phyloP scores from a whole-genome alignment of 441 rosid genomes.

The Pelargonium hybrid region DNA sequence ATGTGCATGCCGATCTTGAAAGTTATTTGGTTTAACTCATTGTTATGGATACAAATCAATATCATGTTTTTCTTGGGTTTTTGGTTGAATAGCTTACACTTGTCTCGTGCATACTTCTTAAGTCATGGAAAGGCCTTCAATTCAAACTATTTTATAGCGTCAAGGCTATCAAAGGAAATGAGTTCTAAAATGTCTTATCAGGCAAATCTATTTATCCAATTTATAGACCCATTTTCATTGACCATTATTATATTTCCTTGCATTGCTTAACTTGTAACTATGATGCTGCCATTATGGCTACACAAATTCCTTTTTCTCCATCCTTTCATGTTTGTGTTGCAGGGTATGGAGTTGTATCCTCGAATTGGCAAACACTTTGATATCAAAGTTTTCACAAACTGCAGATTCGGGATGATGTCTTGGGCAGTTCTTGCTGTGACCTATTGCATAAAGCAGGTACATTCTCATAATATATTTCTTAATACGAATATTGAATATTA shows the following conservation, averaged over 20 bases:
- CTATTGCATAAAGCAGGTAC: conserved; percentile 95
- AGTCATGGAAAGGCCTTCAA: no score
- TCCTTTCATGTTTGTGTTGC: conserved; percentile 19
- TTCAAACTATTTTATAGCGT: not conserved
- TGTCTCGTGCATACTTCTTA: not conserved
- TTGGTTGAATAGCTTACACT: not conserved
- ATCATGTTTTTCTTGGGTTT: no score
- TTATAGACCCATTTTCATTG: not conserved
- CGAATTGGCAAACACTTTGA: conserved; percentile 90
- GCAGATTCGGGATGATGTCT: conserved; percentile 98
- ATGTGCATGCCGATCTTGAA: not conserved
- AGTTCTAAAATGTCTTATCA: not conserved
- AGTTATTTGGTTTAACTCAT: not conserved
- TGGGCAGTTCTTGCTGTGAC: conserved; percentile 98
- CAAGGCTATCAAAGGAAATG: not conserved
- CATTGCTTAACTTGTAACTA: not conserved
- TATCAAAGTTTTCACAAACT: conserved; percentile 92
- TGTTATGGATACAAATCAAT: not conserved
- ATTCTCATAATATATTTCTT: conserved; percentile 4
- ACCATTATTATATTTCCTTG: not conserved
- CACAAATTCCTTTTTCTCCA: not conserved
- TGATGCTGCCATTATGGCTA: not conserved
- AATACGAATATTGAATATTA: conserved; percentile 3
- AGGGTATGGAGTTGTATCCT: conserved; percentile 99
- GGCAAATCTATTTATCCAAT: not conserved